Percentiles rank a stretch among this genome's conserved stretches.
Evolutionary conservation across 1,284 basidiomycete genomes (phyloP).

Genomic region (Polyporus tsugae): DNA sequence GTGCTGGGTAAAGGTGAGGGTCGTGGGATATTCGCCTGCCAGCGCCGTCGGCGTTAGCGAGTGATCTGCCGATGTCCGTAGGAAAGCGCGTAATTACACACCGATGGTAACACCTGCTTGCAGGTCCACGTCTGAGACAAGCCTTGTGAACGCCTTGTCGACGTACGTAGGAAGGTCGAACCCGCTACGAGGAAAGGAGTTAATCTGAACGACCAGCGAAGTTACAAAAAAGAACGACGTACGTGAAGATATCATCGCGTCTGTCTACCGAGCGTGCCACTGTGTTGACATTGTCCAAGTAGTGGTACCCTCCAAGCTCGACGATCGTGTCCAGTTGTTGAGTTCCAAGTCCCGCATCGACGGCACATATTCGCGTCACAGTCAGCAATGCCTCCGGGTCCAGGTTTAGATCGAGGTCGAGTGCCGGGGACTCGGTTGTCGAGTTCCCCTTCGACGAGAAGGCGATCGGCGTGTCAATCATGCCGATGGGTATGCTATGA

Average conservation of each 20-base stretch:
- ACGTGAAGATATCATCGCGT: constrained; percentile 64
- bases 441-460: constrained; percentile 64
- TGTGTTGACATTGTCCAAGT: constrained; percentile 52
- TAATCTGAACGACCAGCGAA: not conserved
- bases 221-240: constrained; percentile 36
- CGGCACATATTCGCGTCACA: constrained; percentile 70
- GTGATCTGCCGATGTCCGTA: not conserved
- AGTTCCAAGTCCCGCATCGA: constrained; percentile 68
- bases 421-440: constrained; percentile 64
- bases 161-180: constrained; percentile 78
- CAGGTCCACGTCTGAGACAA: constrained; percentile 70
- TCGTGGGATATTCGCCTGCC: constrained; percentile 70
- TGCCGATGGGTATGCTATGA: constrained; percentile 71
- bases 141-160: constrained; percentile 68
- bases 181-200: constrained; percentile 48
- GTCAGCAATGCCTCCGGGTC: constrained; percentile 79
- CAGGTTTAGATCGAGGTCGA: constrained; percentile 75
- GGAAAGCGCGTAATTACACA: constrained; percentile 31
- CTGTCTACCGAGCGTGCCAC: constrained; percentile 17
- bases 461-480: constrained; percentile 63
- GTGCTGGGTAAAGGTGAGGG: constrained; percentile 67
- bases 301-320: constrained; percentile 70
- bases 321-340: constrained; percentile 76
- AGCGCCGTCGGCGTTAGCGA: constrained; percentile 4
- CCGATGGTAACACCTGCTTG: constrained; percentile 68